A percentile compares a stretch with the other conserved stretches of the same genome.
Evolutionary conservation across 192 early-diverging fungal genomes (phyloP).

Genomic region (Umbelopsis sp.): DNA sequence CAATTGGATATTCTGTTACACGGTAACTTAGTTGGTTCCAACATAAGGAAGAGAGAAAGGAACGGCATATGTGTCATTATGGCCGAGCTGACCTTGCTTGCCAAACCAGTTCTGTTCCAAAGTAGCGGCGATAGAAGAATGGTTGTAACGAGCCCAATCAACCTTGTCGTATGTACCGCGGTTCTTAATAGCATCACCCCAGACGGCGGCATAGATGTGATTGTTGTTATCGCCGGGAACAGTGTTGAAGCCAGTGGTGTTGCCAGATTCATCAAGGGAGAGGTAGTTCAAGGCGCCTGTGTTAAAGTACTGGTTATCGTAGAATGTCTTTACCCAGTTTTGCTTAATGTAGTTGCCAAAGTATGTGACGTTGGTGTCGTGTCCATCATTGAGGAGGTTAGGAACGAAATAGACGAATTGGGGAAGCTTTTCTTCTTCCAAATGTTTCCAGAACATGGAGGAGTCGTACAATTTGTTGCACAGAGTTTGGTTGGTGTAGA

Average conservation of each 20-base stretch:
- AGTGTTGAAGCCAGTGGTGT: conserved; percentile 10
- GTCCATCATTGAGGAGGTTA: neutral
- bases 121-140: neutral
- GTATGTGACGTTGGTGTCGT: conserved; percentile 18
- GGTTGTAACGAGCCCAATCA: conserved; percentile 17
- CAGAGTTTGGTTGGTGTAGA: neutral
- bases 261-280: conserved; percentile 9
- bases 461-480: conserved; percentile 15
- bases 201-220: conserved; percentile 2
- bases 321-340: neutral
- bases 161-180: neutral
- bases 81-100: conserved; percentile 6
- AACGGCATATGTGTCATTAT: neutral
- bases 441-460: neutral
- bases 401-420: conserved; percentile 20
- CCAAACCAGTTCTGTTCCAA: conserved; percentile 3
- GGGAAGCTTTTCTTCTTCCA: neutral
- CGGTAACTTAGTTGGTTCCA: too few species aligned
- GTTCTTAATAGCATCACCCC: neutral
- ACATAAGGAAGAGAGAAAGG: too few species aligned
- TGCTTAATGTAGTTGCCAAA: neutral
- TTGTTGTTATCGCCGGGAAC: conserved; percentile 8
- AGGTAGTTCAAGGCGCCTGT: conserved; percentile 1
- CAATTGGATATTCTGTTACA: too few species aligned
- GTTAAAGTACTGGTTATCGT: conserved; percentile 4